A percentile compares a stretch with the other conserved stretches of the same genome.
Evolutionary conservation across 768 basidiomycete genomes (phyloP).

Genomic region (Rhodosporidiobolus odoratus): DNA sequence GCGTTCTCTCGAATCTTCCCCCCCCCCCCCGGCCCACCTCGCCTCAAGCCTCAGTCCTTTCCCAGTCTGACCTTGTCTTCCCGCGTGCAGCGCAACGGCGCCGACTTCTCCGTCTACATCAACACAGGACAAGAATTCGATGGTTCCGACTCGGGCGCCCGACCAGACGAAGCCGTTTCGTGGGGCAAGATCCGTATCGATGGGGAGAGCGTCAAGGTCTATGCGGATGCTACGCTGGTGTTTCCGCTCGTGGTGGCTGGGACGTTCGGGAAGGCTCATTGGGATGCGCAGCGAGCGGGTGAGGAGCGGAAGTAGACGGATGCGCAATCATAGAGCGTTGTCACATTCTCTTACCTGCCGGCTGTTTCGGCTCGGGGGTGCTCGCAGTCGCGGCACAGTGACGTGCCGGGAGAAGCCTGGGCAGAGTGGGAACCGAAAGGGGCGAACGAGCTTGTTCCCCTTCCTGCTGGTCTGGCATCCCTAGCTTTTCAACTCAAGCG

Average conservation of each 20-base stretch:
- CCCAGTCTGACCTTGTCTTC: too few species aligned
- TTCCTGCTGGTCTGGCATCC: too few species aligned
- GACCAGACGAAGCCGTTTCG: conserved; percentile 94
- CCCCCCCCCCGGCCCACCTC: background rate
- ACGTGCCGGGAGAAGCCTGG: too few species aligned
- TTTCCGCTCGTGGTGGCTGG: conserved; percentile 93
- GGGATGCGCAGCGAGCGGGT: conserved; percentile 39
- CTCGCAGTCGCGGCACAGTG: too few species aligned
- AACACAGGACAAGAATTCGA: conserved; percentile 99
- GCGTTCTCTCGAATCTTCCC: conserved; percentile 41
- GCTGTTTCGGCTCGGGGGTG: too few species aligned
- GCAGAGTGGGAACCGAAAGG: too few species aligned
- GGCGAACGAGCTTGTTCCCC: too few species aligned
- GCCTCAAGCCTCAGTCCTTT: background rate
- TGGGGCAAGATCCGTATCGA: conserved; percentile 96
- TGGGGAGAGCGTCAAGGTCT: conserved; percentile 51
- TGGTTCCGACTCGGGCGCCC: conserved; percentile 83
- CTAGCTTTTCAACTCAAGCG: too few species aligned
- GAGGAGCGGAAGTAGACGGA: conserved; percentile 2
- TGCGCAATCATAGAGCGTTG: too few species aligned
- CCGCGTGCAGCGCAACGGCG: conserved; percentile 78
- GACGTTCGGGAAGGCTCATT: conserved; percentile 66
- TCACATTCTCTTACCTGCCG: too few species aligned
- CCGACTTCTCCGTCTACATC: conserved; percentile 94
- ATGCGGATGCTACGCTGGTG: conserved; percentile 92